phyloP scores from a whole-genome alignment of 306 rosid species.

The Malus domestica region ASM211411v1 NC_041805.1:6756501-6757000 shows the following conservation, averaged over 20 bases:
- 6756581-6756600: too few relatives aligned
- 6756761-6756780: constrained; percentile 10
- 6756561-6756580: too few relatives aligned
- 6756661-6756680: constrained; percentile 1
- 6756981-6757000: not conserved
- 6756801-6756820: constrained; percentile 1
- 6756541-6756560: too few relatives aligned
- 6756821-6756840: constrained; percentile 15
- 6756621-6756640: not conserved
- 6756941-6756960: not conserved
- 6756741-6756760: constrained; percentile 14
- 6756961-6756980: not conserved
- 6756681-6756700: not conserved
- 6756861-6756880: constrained; percentile 3
- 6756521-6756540: too few relatives aligned
- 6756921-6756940: not conserved
- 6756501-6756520: too few relatives aligned
- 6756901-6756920: not conserved
- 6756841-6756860: constrained; percentile 8
- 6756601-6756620: too few relatives aligned
- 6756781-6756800: constrained; percentile 9
- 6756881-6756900: not conserved
- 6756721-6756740: not conserved
- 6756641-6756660: constrained; percentile 7
- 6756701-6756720: not conserved